phyloP scores from a whole-genome alignment of 2,329 filamentous ascomycete genomes.

The Epichloe festucae region DNA sequence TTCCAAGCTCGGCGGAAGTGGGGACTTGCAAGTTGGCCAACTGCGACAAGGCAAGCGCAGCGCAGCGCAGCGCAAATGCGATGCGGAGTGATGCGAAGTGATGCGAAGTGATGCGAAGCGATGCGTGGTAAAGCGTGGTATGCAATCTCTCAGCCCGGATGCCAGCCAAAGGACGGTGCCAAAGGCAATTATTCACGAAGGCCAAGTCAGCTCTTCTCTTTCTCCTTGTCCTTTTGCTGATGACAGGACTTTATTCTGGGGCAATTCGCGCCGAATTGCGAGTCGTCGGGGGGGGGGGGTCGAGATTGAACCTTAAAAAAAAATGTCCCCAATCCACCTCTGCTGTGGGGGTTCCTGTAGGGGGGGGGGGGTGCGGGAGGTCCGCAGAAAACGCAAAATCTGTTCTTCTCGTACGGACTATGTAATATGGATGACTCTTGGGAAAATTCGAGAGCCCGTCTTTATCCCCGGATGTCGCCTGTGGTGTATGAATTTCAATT shows the following conservation, averaged over 20 bases:
- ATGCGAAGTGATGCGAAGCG: not conserved
- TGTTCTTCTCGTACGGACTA: not conserved
- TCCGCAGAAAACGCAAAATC: not conserved
- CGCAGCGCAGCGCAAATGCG: not conserved
- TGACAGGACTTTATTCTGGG: not conserved
- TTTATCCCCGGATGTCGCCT: not conserved
- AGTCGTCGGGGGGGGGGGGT: not conserved
- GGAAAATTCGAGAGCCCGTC: not conserved
- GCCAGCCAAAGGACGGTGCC: not conserved
- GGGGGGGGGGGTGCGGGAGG: not conserved
- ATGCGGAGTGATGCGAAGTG: not conserved
- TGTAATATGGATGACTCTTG: not conserved
- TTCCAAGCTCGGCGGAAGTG: conserved; percentile 4
- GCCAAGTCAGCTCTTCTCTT: not conserved
- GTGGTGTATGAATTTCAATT: too few species aligned
- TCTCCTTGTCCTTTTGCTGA: too few species aligned
- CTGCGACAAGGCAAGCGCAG: not conserved
- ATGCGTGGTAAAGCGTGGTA: not conserved
- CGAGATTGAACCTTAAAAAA: not conserved
- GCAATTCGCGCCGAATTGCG: not conserved
- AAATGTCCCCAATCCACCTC: conserved; percentile 1
- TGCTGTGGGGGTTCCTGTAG: too few species aligned
- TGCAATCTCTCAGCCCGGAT: not conserved
- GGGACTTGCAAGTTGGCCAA: not conserved
- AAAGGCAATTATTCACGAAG: too few species aligned